A percentile compares a stretch with the other conserved stretches of the same genome.
Evolutionary conservation across 1,284 basidiomycete species (phyloP).

Genomic region (Cryptococcus wingfieldii): DNA sequence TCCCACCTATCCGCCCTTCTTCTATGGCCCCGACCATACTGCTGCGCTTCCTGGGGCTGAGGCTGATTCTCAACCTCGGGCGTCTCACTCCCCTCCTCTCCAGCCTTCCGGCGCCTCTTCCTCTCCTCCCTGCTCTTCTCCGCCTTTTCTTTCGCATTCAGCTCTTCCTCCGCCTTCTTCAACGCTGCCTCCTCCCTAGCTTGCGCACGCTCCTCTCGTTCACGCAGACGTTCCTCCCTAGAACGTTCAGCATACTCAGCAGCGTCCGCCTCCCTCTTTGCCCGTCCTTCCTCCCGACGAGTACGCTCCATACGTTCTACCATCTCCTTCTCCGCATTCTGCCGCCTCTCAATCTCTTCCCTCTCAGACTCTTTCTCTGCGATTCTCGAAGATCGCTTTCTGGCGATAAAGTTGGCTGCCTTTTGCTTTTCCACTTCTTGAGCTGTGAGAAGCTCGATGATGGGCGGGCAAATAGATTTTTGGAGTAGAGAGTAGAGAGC

Average conservation of each 20-base stretch:
- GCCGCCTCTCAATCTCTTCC: conserved; percentile 49
- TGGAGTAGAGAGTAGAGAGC: conserved; percentile 49
- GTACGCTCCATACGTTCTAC: conserved; percentile 50
- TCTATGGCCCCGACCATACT: neutral
- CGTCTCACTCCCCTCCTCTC: neutral
- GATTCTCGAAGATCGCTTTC: conserved; percentile 54
- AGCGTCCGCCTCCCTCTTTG: conserved; percentile 38
- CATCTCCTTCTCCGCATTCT: conserved; percentile 47
- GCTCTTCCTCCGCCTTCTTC: conserved; percentile 43
- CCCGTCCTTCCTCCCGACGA: conserved; percentile 41
- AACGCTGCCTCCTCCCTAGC: conserved; percentile 50
- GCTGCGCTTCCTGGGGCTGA: neutral
- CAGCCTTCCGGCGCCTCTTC: conserved; percentile 29
- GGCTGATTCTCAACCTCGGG: neutral
- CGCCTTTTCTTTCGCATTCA: conserved; percentile 36
- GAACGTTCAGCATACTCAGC: conserved; percentile 43
- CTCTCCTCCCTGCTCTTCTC: conserved; percentile 42
- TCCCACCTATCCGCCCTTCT: conserved; percentile 47
- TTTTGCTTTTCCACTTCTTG: conserved; percentile 45
- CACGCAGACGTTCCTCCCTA: conserved; percentile 48
- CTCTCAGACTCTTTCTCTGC: conserved; percentile 52
- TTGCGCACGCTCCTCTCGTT: conserved; percentile 47
- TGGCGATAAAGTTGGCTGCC: conserved; percentile 9
- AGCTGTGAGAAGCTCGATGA: conserved; percentile 47
- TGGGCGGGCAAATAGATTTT: conserved; percentile 49